These are phyloP conservation scores for Zymoseptoria brevis DNA, from an alignment of 2,329 filamentous ascomycete genomes.

Conservation along the genomic window DNA sequence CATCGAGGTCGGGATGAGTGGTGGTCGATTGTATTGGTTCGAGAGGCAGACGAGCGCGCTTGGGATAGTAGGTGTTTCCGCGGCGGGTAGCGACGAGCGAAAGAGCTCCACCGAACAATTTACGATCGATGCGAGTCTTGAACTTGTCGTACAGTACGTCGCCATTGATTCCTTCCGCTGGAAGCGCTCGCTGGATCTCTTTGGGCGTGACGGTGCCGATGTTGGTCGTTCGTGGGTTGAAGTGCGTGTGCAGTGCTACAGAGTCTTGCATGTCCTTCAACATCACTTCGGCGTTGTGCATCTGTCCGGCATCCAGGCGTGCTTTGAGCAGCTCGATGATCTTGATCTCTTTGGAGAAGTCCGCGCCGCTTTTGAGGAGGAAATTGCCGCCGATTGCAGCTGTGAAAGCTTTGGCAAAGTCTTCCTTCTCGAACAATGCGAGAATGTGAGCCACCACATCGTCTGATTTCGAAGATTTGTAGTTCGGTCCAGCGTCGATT, in stretches of 20 bases:
- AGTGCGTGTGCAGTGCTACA: conserved; percentile 47
- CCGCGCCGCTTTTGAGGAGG: conserved; percentile 50
- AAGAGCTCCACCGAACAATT: conserved; percentile 21
- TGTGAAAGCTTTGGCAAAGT: conserved; percentile 94
- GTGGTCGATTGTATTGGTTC: conserved; percentile 6
- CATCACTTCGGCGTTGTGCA: conserved; percentile 97
- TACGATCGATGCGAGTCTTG: conserved; percentile 19
- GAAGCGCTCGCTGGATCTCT: conserved; percentile 29
- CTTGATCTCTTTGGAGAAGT: conserved; percentile 71
- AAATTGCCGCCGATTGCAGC: conserved; percentile 79
- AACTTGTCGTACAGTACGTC: conserved; percentile 26
- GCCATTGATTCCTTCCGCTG: conserved; percentile 30
- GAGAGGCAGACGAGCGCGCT: conserved; percentile 18
- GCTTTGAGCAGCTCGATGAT: conserved; percentile 82
- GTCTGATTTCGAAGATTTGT: conserved; percentile 77
- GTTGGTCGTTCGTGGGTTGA: conserved; percentile 22
- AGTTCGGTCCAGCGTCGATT: conserved; percentile 82
- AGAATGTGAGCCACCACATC: conserved; percentile 91
- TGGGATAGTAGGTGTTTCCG: conserved; percentile 23
- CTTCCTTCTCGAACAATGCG: conserved; percentile 77
- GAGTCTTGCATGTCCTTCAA: conserved; percentile 86
- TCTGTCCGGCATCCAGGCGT: conserved; percentile 72
- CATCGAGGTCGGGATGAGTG: conserved; percentile 7
- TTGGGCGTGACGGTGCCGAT: conserved; percentile 20
- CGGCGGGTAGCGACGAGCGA: conserved; percentile 23